Evolutionary conservation across 192 early-diverging fungal genomes (phyloP).

Genomic region (Radiomyces spectabilis): DNA sequence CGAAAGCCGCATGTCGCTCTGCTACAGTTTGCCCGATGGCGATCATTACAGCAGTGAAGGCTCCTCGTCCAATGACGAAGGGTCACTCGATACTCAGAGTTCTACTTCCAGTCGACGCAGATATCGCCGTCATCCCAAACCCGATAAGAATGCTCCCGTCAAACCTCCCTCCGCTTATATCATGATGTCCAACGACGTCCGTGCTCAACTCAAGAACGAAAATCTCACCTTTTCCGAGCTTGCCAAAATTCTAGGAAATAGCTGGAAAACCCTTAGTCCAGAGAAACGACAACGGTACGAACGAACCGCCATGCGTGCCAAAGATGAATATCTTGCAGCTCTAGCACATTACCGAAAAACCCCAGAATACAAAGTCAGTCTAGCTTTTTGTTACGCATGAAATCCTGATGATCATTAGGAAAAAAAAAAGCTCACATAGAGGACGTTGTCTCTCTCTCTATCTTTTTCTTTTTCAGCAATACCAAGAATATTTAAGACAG

Average conservation of each 20-base stretch:
- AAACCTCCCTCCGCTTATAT: constrained; percentile 41
- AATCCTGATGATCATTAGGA: too few relatives aligned
- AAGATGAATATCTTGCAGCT: constrained; percentile 25
- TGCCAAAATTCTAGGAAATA: constrained; percentile 34
- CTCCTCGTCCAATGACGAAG: constrained; percentile 16
- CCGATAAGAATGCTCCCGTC: constrained; percentile 30
- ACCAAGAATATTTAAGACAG: constrained; percentile 28
- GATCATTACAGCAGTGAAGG: too few relatives aligned
- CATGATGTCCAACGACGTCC: constrained; percentile 32
- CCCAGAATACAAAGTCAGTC: constrained; percentile 4
- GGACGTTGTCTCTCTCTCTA: not conserved
- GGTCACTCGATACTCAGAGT: not conserved
- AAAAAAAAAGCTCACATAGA: too few relatives aligned
- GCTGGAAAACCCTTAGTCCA: constrained; percentile 27
- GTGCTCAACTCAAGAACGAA: constrained; percentile 22
- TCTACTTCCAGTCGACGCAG: constrained; percentile 15
- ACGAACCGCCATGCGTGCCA: constrained; percentile 19
- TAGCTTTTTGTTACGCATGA: not conserved
- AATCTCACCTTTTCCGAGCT: constrained; percentile 29
- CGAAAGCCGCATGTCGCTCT: too few relatives aligned
- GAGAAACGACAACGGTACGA: constrained; percentile 26
- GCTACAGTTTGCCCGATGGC: too few relatives aligned
- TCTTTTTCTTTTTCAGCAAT: constrained; percentile 3
- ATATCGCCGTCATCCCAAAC: constrained; percentile 35
- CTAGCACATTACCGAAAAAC: constrained; percentile 22